Percentiles rank a stretch among this genome's conserved stretches.
Conservation (phyloP, 2,329 filamentous ascomycete genomes). For the Colletotrichum sp. region DNA sequence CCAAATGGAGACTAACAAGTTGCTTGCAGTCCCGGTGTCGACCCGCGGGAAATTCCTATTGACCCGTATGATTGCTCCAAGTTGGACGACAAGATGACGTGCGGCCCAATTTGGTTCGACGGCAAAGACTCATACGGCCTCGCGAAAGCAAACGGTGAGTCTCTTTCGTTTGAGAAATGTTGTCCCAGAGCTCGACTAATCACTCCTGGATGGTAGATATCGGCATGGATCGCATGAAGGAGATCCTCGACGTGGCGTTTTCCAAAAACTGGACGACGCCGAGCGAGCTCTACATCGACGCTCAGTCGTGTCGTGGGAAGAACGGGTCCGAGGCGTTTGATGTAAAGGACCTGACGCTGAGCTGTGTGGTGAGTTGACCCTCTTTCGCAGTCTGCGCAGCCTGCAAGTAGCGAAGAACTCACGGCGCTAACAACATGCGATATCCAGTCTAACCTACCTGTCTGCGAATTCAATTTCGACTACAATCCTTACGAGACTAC, state of each 20-base stretch:
- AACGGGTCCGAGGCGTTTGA: neutral
- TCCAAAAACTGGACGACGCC: conserved; percentile 9
- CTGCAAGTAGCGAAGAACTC: neutral
- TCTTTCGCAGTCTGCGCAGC: neutral
- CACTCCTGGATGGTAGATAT: neutral
- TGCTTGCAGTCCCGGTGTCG: neutral
- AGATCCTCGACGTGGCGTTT: neutral
- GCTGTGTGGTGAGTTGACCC: neutral
- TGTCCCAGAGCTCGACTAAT: neutral
- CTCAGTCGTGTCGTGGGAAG: neutral
- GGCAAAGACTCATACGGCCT: conserved; percentile 7
- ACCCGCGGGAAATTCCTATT: neutral
- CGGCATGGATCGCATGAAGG: neutral
- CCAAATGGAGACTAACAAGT: neutral
- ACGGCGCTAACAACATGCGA: neutral
- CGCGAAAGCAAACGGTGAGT: neutral
- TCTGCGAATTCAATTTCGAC: conserved; percentile 7
- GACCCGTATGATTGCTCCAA: neutral
- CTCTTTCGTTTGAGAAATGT: accelerated
- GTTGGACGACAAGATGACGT: neutral
- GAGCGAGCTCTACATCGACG: neutral
- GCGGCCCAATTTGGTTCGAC: conserved; percentile 10
- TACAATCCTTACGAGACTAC: neutral
- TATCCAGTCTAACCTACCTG: neutral
- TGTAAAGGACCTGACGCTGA: neutral